Evolutionary conservation across 345 rosid species (phyloP).

Genomic region (Hibiscus syriacus): DNA sequence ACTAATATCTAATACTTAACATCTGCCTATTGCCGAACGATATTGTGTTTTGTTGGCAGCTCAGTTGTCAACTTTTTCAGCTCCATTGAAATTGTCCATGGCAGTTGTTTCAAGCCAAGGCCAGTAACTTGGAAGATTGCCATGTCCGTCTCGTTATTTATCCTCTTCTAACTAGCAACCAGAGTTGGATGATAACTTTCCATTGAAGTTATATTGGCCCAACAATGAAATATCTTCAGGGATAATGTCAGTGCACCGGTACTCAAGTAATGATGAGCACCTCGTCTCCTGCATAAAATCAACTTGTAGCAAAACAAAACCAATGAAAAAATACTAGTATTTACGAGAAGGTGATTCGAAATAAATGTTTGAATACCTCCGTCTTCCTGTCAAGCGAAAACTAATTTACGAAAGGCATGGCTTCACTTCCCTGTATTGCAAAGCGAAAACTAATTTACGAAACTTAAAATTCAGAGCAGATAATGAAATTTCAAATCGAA

Average conservation of each 20-base stretch:
- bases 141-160: too few relatives aligned
- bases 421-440: conserved; percentile 46
- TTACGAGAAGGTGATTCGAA: not conserved
- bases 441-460: not conserved
- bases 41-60: not conserved
- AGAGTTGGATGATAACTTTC: conserved; percentile 24
- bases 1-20: not conserved
- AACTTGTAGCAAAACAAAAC: not conserved
- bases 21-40: too few relatives aligned
- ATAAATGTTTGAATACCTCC: conserved; percentile 45
- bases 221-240: conserved; percentile 62
- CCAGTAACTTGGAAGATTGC: conserved; percentile 1
- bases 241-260: conserved; percentile 44
- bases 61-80: not conserved
- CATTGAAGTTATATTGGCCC: conserved; percentile 29
- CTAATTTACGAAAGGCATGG: too few relatives aligned
- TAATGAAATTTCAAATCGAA: not conserved
- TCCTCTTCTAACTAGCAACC: too few relatives aligned
- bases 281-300: conserved; percentile 39
- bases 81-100: not conserved
- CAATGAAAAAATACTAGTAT: not conserved
- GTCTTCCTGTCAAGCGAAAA: conserved; percentile 22
- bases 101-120: not conserved
- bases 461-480: not conserved
- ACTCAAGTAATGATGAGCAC: conserved; percentile 64